A percentile compares a stretch with the other conserved stretches of the same genome.
These are phyloP conservation scores for Zanthoxylum bungeanum DNA, from an alignment of 345 rosid species.

Conservation along the genomic window DNA sequence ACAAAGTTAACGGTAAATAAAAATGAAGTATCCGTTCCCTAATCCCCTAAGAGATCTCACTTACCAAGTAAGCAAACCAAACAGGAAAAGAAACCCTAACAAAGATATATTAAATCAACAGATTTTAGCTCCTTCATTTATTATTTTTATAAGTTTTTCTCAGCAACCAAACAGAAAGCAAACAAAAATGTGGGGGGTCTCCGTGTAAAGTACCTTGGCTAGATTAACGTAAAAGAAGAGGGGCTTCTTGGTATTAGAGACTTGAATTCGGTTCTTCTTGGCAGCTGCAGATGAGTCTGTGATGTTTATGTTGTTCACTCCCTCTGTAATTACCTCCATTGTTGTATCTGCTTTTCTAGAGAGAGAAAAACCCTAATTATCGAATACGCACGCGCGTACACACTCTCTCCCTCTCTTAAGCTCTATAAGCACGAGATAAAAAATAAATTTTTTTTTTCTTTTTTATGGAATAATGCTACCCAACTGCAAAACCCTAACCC, in stretches of 20 bases:
- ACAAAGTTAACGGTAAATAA: not conserved
- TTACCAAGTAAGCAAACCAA: too few relatives aligned
- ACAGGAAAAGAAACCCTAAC: too few relatives aligned
- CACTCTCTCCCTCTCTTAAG: not conserved
- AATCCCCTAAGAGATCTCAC: not conserved
- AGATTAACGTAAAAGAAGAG: constrained; percentile 77
- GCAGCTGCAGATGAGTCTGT: constrained; percentile 23
- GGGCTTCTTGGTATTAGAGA: constrained; percentile 66
- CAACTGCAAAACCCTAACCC: constrained; percentile 20
- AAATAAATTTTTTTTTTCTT: not conserved
- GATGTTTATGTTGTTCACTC: constrained; percentile 30
- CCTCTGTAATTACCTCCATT: constrained; percentile 33
- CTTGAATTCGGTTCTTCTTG: constrained; percentile 73
- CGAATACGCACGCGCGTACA: not conserved
- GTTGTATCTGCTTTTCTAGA: not conserved
- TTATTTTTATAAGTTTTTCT: too few relatives aligned
- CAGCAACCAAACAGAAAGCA: not conserved
- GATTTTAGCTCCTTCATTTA: not conserved
- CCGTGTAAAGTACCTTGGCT: constrained; percentile 60
- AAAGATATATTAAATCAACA: not conserved
- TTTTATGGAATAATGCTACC: not conserved
- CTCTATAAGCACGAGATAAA: not conserved
- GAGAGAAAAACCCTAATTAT: constrained; percentile 20
- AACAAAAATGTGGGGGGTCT: too few relatives aligned
- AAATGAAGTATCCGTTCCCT: not conserved